Percentiles rank a stretch among this genome's conserved stretches.
phyloP scores from a whole-genome alignment of 2,329 filamentous ascomycete genomes.

The Arthrobotrys musiformis region DNA sequence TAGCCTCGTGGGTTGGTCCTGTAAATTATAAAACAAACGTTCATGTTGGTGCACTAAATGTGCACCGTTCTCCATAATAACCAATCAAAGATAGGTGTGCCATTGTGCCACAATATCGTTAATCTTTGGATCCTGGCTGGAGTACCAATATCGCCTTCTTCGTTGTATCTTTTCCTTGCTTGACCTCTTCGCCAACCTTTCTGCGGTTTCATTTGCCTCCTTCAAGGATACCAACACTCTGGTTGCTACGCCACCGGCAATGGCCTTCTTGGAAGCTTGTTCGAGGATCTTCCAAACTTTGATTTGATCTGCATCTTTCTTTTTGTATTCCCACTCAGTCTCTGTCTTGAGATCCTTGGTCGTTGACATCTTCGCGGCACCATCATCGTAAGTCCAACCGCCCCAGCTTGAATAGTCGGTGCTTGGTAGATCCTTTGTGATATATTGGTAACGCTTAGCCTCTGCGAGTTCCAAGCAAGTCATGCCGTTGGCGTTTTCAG shows the following conservation, averaged over 20 bases:
- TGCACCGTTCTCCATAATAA: too few relatives aligned
- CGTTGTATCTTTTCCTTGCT: constrained; percentile 3
- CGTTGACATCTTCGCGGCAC: not conserved
- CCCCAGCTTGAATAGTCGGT: constrained; percentile 27
- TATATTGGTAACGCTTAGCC: constrained; percentile 43
- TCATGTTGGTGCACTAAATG: too few relatives aligned
- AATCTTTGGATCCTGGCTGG: not conserved
- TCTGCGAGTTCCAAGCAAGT: constrained; percentile 57
- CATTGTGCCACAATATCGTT: constrained; percentile 27
- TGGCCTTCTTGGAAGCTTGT: constrained; percentile 10
- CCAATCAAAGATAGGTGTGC: too few relatives aligned
- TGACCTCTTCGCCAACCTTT: constrained; percentile 42
- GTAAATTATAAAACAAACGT: too few relatives aligned
- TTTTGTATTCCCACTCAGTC: constrained; percentile 1
- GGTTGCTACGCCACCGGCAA: not conserved
- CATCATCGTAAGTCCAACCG: not conserved
- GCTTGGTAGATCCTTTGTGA: constrained; percentile 15
- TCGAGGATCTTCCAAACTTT: constrained; percentile 42
- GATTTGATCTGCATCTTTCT: not conserved
- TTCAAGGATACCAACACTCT: constrained; percentile 45
- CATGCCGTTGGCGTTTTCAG: constrained; percentile 58
- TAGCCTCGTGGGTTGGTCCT: too few relatives aligned
- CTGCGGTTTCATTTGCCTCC: constrained; percentile 45
- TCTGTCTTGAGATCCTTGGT: not conserved
- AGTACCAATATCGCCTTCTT: constrained; percentile 17